phyloP scores from a whole-genome alignment of 306 rosid species.

The Chamaecrista fasciculata region DNA sequence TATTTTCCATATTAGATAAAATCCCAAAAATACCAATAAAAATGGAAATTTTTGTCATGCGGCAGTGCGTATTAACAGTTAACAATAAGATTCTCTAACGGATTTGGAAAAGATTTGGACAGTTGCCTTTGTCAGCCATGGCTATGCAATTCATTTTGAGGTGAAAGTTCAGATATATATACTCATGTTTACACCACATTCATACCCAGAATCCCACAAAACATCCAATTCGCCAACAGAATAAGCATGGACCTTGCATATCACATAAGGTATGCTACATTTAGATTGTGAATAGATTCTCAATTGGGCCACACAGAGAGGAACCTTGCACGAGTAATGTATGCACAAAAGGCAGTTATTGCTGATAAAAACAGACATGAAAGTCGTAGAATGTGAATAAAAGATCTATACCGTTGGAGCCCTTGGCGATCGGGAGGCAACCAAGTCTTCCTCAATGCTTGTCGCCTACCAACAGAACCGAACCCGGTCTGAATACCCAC shows the following conservation, averaged over 20 bases:
- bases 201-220: neutral
- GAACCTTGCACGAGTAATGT: constrained; percentile 5
- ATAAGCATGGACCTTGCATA: neutral
- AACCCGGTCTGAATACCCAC: constrained; percentile 78
- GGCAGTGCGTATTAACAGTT: neutral
- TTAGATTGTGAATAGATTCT: neutral
- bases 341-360: neutral
- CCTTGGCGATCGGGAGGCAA: constrained; percentile 64
- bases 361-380: neutral
- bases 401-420: constrained; percentile 48
- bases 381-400: neutral
- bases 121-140: neutral
- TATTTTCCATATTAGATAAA: neutral
- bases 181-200: neutral
- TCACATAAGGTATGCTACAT: neutral
- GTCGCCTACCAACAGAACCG: constrained; percentile 57
- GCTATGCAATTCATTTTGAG: neutral
- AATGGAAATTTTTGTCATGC: neutral
- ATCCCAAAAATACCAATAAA: neutral
- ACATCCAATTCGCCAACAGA: neutral
- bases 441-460: constrained; percentile 71
- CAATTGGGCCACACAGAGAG: neutral
- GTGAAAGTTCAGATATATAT: neutral
- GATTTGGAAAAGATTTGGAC: neutral
- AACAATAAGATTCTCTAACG: neutral